Conservation (phyloP, 169 alveolate genomes). For the Plasmodium coatneyi region DNA sequence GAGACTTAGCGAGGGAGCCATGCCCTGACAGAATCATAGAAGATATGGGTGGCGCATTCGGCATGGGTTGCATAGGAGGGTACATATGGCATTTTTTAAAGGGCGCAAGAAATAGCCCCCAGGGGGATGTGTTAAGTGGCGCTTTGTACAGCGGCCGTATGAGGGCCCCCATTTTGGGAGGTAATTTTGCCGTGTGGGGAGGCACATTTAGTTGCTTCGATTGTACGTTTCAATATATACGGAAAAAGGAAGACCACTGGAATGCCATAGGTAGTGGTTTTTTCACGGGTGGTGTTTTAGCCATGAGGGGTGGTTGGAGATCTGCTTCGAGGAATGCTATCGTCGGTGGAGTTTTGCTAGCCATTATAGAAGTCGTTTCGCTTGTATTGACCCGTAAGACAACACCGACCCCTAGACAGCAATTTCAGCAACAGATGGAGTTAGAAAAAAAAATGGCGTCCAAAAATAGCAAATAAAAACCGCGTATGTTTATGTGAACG, state of each 20-base stretch:
- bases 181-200: constrained; percentile 97
- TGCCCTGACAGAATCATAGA: constrained; percentile 97
- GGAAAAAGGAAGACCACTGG: constrained; percentile 96
- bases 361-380: constrained; percentile 91
- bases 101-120: constrained; percentile 94
- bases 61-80: constrained; percentile 97
- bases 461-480: constrained; percentile 38
- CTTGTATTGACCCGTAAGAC: constrained; percentile 85
- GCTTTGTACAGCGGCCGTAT: constrained; percentile 94
- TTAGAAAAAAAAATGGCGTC: constrained; percentile 78
- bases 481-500: not conserved
- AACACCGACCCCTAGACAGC: constrained; percentile 91
- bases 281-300: constrained; percentile 95
- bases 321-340: constrained; percentile 91
- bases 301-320: constrained; percentile 90
- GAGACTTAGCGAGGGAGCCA: constrained; percentile 93
- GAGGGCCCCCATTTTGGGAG: constrained; percentile 95
- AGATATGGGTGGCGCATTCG: constrained; percentile 97
- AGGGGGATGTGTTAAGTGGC: constrained; percentile 89
- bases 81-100: constrained; percentile 93
- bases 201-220: constrained; percentile 95
- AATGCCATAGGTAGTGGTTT: constrained; percentile 95
- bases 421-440: constrained; percentile 88
- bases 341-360: constrained; percentile 91
- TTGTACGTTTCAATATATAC: constrained; percentile 91